Evolutionary conservation across 257 asterid genomes (phyloP).

Genomic region (Solanum gandarillasii): DNA sequence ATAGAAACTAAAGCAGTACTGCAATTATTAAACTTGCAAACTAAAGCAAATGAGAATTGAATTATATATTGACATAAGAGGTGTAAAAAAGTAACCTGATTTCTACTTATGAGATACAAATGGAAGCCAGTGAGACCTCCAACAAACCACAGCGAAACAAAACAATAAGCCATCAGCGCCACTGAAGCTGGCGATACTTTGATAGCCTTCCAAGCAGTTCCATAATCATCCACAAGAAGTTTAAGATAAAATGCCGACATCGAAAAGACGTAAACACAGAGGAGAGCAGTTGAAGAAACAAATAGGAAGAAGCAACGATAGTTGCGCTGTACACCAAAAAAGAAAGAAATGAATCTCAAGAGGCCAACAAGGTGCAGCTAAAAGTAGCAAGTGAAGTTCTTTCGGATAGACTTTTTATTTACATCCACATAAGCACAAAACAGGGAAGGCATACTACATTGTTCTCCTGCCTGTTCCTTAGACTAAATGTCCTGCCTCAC

Average conservation of each 20-base stretch:
- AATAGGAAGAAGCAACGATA: slow-evolving; percentile 65
- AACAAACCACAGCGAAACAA: slow-evolving; percentile 63
- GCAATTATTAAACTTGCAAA: background rate
- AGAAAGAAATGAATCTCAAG: background rate
- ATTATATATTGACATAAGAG: background rate
- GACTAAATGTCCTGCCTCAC: background rate
- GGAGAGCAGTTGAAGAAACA: slow-evolving; percentile 48
- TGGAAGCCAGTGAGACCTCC: slow-evolving; percentile 86
- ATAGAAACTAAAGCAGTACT: background rate
- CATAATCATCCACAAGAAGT: slow-evolving; percentile 23
- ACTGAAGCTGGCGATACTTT: slow-evolving; percentile 49
- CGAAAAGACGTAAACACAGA: slow-evolving; percentile 45
- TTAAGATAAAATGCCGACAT: slow-evolving; percentile 40
- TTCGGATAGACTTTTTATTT: background rate
- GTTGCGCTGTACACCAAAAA: slow-evolving; percentile 52
- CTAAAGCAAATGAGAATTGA: background rate
- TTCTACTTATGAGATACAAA: slow-evolving; percentile 46
- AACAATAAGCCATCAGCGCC: slow-evolving; percentile 45
- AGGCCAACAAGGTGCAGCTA: background rate
- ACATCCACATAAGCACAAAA: background rate
- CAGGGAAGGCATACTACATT: background rate
- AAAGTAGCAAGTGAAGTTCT: background rate
- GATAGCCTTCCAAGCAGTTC: slow-evolving; percentile 37
- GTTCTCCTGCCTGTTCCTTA: background rate
- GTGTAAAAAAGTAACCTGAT: slow-evolving; percentile 40